Base-by-base conservation (phyloP, 257 asterid genomes). In the Primulina huaijiensis region DNA sequence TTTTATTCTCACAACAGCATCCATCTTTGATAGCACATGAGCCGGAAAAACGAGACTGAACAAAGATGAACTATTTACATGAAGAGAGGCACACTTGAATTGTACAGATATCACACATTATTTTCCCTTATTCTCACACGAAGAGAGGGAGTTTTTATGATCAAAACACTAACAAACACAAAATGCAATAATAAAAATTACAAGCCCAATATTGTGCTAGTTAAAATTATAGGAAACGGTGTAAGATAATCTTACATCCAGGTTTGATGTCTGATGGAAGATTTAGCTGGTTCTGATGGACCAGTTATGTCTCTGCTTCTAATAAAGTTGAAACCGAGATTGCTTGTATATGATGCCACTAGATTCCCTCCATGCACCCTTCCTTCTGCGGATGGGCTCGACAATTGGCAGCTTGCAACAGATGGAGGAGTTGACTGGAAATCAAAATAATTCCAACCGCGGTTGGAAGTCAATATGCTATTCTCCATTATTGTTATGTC, bases 351-450 rank as follows among this genome's bases (percentile, higher is more conserved):
- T 69, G 78, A 31, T 31, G 88, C 74, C 80, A 83, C 40, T 68
- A 83, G 63, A 61, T 75, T 76, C 69, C 88, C 88, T 33, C 88
- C 88, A 60, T 83, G 88, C 66, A 83, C 85, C 71, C 88, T 83
- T 31, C 83, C 85, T 76, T 83, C 88, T 17, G 82, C 71, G 37
- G 71, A 37, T 70, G 75, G 34, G 7, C 30, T 67, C 20, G 76
- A 27, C 25, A 35, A 12, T 10, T 67, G 72, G 61, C 69, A 23
- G 31, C 70, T 62, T 14, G 37, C 74, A 14, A 33, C 57, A 30
- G 74, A 73, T 63, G 62, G 6, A 62, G 38, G 72, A 37, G 55
- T 20, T 67, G 62, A 75, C 53, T 38, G 62, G 20, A 71, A 12
- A 30, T 69, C 67, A 23, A 38, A n/a, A 16, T n/a, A 57, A 65